Evolutionary conservation across 805 yeast species (phyloP).

Genomic region (Candida railenensis): DNA sequence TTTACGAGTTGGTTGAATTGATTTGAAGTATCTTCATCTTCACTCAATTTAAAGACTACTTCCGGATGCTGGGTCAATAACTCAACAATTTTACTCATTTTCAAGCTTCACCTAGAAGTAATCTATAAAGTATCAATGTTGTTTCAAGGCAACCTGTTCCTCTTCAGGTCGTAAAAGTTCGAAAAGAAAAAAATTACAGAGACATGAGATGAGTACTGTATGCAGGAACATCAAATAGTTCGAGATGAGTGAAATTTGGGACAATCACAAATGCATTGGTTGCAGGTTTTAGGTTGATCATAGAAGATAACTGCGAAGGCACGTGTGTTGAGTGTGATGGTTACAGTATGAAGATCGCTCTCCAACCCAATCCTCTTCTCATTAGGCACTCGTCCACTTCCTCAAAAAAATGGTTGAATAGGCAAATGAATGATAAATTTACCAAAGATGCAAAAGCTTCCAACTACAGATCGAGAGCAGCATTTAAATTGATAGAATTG

Average conservation of each 20-base stretch:
- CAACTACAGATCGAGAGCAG: slow-evolving; percentile 81
- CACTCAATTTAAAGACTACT: slow-evolving; percentile 20
- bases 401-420: slow-evolving; percentile 69
- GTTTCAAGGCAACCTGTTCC: background rate
- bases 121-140: background rate
- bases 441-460: slow-evolving; percentile 63
- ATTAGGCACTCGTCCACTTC: slow-evolving; percentile 37
- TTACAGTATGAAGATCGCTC: too few relatives aligned
- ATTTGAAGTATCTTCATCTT: slow-evolving; percentile 10
- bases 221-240: slow-evolving; percentile 1
- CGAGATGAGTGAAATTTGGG: too few relatives aligned
- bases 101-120: background rate
- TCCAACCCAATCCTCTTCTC: too few relatives aligned
- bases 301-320: background rate
- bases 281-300: too few relatives aligned
- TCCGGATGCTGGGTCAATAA: slow-evolving; percentile 23
- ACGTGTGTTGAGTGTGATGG: background rate
- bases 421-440: slow-evolving; percentile 66
- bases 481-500: slow-evolving; percentile 79
- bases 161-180: background rate
- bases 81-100: slow-evolving; percentile 2
- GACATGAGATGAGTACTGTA: slow-evolving; percentile 1
- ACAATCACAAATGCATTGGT: too few relatives aligned
- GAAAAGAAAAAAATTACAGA: background rate
- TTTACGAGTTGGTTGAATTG: slow-evolving; percentile 41